Base-by-base conservation (phyloP, 2,329 filamentous ascomycete genomes). In the Diaporthe ampelina region DNA sequence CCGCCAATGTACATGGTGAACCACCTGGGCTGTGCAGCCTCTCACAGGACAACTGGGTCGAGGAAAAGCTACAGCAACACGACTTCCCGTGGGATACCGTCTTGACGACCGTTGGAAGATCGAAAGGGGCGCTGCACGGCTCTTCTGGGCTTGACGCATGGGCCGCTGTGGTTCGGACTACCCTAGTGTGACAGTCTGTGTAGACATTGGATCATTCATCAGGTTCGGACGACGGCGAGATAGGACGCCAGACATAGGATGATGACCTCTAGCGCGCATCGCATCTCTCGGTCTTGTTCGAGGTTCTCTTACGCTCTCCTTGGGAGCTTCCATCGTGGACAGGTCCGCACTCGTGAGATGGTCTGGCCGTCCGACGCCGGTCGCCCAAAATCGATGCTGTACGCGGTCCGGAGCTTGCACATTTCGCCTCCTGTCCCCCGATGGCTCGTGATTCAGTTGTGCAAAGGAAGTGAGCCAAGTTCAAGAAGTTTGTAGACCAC, bases 221-320 rank as follows among this genome's bases (percentile, higher is more conserved):
- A 52, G 52, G 29, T 67, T 67, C 45, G 48, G 63, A 68, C n/a
- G 63, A 52, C 21, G 13, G 15, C 63, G 32, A 68, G 8, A 7
- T 40, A 15, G 15, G 45, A 68, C 48, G 29, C 10, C 48, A 54
- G 63, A 68, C 32, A 68, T 29, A 26, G 29, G 63, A 54, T 26
- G 32, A 68, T 54, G 48, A 26, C 48, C 43, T n/a, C 45, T 26
- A 68, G 63, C 48, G 45, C 32, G 15, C 19, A 21, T n/a, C 45
- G 32, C 26, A 11, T 37, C 11, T 10, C 9, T 15, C 19, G 37
- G 21, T 11, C 7, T 67, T 26, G 21, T 11, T 24, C 29, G 21
- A 26, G 29, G 13, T 52, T 24, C 29, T 37, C 17, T 10, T 26
- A 8, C 15, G 17, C 19, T 4, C 15, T 50, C 11, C 32, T 6